phyloP scores from a whole-genome alignment of 495 filamentous ascomycete genomes.

The Mycothermus thermophilus region DNA sequence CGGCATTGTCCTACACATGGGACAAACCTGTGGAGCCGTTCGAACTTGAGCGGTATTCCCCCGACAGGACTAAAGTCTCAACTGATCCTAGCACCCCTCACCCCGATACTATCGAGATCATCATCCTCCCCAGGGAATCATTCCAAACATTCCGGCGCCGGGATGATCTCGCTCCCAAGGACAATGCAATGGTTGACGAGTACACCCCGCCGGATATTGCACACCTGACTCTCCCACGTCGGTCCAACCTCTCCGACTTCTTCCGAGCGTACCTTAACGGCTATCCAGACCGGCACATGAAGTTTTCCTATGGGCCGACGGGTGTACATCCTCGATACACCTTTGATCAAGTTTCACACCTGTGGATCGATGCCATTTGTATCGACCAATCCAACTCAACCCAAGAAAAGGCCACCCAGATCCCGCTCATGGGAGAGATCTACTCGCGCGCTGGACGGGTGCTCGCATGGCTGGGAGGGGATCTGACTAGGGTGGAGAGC shows the following conservation, averaged over 20 bases:
- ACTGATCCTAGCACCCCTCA: too few relatives aligned
- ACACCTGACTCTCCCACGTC: neutral
- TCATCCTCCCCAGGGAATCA: slow-evolving; percentile 1
- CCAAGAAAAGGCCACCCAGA: slow-evolving; percentile 13
- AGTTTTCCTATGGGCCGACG: neutral
- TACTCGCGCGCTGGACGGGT: slow-evolving; percentile 12
- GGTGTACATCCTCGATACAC: neutral
- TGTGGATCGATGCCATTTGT: too few relatives aligned
- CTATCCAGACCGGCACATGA: neutral
- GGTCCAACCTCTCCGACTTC: slow-evolving; percentile 7
- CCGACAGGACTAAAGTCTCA: neutral
- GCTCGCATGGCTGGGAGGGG: slow-evolving; percentile 4
- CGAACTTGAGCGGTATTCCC: too few relatives aligned
- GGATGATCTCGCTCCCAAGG: slow-evolving; percentile 1
- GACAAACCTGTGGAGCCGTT: slow-evolving; percentile 4
- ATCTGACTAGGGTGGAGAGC: slow-evolving; percentile 1
- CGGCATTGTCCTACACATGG: slow-evolving; percentile 9
- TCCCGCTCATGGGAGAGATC: slow-evolving; percentile 16
- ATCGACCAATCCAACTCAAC: slow-evolving; percentile 15
- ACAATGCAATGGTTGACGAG: slow-evolving; percentile 1
- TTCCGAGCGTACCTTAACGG: slow-evolving; percentile 3
- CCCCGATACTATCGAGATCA: neutral
- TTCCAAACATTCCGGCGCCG: slow-evolving; percentile 2
- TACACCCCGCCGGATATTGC: slow-evolving; percentile 3
- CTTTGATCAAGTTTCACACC: neutral